Evolutionary conservation across 257 asterid genomes (phyloP).

Genomic region (Fraxinus pennsylvanica): DNA sequence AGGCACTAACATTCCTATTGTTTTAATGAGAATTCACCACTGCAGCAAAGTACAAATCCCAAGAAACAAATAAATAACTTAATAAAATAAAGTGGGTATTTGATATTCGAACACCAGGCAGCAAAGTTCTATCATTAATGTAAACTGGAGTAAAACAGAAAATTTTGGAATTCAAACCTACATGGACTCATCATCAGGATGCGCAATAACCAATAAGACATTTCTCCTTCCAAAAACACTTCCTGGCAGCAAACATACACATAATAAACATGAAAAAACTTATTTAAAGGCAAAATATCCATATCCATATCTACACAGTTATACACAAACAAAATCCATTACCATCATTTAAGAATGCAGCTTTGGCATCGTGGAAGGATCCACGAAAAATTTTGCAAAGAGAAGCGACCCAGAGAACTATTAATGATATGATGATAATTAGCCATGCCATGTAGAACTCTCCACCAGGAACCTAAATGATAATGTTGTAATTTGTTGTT

Average conservation of each 20-base stretch:
- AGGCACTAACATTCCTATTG: neutral
- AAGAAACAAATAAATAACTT: neutral
- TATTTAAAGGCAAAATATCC: neutral
- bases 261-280: neutral
- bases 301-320: neutral
- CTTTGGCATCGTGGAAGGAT: constrained; percentile 38
- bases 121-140: neutral
- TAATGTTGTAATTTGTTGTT: neutral
- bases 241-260: neutral
- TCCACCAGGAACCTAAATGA: neutral
- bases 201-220: constrained; percentile 48
- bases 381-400: constrained; percentile 51
- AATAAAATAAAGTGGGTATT: neutral
- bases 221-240: neutral
- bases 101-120: neutral
- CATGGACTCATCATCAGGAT: constrained; percentile 97
- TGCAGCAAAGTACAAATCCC: neutral
- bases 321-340: neutral
- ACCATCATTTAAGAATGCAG: constrained; percentile 49
- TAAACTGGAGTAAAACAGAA: neutral
- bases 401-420: constrained; percentile 65
- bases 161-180: constrained; percentile 33
- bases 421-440: constrained; percentile 37
- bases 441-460: constrained; percentile 51
- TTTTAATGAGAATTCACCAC: neutral